These are phyloP conservation scores for Zelopaecilomyces penicillatus DNA, from an alignment of 2,329 filamentous ascomycete species.

Conservation along the genomic window DNA sequence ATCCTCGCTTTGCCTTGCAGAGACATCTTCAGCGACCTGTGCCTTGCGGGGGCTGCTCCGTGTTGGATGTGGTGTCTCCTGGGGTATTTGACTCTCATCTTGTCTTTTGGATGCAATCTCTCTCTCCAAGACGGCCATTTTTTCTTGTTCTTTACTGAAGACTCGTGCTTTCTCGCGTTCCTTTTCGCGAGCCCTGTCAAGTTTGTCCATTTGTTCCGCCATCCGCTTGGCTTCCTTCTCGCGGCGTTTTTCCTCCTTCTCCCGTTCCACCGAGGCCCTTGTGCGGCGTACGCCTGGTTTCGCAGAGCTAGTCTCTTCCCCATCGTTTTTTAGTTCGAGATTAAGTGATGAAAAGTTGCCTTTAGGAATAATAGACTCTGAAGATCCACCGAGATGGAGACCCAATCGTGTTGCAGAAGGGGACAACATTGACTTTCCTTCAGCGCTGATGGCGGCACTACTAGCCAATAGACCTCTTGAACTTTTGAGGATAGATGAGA, in stretches of 20 bases:
- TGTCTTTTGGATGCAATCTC: conserved; percentile 45
- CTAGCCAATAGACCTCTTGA: conserved; percentile 81
- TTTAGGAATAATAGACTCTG: conserved; percentile 35
- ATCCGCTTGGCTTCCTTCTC: conserved; percentile 57
- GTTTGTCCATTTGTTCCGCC: conserved; percentile 51
- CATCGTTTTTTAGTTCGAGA: conserved; percentile 10
- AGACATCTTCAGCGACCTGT: conserved; percentile 26
- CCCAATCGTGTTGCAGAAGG: conserved; percentile 42
- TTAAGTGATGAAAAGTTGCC: conserved; percentile 14
- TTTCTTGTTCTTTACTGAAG: conserved; percentile 51
- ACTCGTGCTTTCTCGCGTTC: conserved; percentile 59
- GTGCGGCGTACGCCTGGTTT: conserved; percentile 40
- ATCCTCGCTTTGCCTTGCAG: conserved; percentile 23
- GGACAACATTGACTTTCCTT: conserved; percentile 51
- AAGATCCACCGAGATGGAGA: conserved; percentile 36
- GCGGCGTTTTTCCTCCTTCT: conserved; percentile 56
- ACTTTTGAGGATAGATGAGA: conserved; percentile 83
- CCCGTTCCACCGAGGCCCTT: conserved; percentile 51
- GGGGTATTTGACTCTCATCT: conserved; percentile 33
- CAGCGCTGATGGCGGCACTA: conserved; percentile 55
- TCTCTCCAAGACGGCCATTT: conserved; percentile 43
- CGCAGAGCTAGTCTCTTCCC: conserved; percentile 30
- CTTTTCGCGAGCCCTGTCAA: conserved; percentile 61
- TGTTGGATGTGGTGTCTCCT: conserved; percentile 35
- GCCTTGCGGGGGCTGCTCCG: conserved; percentile 46